phyloP scores from a whole-genome alignment of 495 filamentous ascomycete species.

The Xylaria acuta region DNA sequence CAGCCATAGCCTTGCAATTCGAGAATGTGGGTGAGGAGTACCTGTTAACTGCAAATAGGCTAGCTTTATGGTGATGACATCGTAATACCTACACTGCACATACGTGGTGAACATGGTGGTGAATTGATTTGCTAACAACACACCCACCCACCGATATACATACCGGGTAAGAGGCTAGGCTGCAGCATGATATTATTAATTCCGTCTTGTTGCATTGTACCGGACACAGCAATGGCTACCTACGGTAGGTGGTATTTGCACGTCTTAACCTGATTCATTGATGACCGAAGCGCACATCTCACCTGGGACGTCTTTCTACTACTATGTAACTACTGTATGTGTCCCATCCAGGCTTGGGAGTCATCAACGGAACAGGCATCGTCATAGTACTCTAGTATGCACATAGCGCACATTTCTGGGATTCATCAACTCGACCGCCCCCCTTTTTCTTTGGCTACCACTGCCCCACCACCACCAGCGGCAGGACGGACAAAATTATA shows the following conservation, averaged over 20 bases:
- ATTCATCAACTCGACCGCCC: neutral
- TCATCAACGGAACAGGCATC: neutral
- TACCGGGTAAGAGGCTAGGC: neutral
- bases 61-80: neutral
- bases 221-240: neutral
- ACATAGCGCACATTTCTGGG: neutral
- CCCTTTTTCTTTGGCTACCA: slow-evolving; percentile 14
- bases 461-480: slow-evolving; percentile 12
- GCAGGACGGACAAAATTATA: neutral
- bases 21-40: neutral
- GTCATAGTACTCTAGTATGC: neutral
- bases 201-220: neutral
- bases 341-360: neutral
- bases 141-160: neutral
- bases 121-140: neutral
- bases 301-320: neutral
- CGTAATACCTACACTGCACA: neutral
- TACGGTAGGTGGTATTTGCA: neutral
- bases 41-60: neutral
- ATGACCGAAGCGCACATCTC: slow-evolving; percentile 5
- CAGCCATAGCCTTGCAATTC: neutral
- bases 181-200: neutral
- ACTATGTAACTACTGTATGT: too few species aligned
- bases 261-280: slow-evolving; percentile 4
- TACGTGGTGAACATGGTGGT: neutral